A percentile compares a stretch with the other conserved stretches of the same genome.
phyloP scores from a whole-genome alignment of 2,329 filamentous ascomycete species.

The Eutypella sp. region DNA sequence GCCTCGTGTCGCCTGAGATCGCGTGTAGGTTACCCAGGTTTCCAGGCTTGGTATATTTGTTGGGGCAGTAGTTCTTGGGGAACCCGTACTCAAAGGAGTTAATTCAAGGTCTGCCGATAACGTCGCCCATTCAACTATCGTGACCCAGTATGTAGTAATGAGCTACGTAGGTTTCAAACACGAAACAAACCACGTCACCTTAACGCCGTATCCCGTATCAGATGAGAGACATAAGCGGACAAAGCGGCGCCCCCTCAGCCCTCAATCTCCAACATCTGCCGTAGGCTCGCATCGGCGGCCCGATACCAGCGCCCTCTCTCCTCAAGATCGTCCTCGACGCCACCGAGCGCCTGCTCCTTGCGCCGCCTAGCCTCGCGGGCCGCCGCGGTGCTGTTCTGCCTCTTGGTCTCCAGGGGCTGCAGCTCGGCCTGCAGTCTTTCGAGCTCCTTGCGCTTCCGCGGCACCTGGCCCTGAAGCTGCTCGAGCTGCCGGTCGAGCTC shows the following conservation, averaged over 20 bases:
- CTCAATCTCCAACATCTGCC: conserved; percentile 54
- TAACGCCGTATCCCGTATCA: background rate
- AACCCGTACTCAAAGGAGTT: too few relatives aligned
- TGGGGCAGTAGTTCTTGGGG: too few relatives aligned
- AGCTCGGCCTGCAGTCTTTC: conserved; percentile 65
- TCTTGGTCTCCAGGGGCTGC: conserved; percentile 61
- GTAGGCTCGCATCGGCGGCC: conserved; percentile 60
- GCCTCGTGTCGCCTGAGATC: too few relatives aligned
- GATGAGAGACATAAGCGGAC: background rate
- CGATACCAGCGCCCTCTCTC: conserved; percentile 71
- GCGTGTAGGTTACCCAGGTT: too few relatives aligned
- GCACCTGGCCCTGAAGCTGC: conserved; percentile 55
- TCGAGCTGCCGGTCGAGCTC: conserved; percentile 62
- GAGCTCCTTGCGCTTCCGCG: conserved; percentile 61
- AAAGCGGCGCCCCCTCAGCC: too few relatives aligned
- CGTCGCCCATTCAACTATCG: too few relatives aligned
- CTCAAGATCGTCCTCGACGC: conserved; percentile 68
- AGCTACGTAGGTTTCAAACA: background rate
- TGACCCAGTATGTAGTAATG: too few relatives aligned
- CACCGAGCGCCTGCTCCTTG: conserved; percentile 61
- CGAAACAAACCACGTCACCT: background rate
- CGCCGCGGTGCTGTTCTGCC: conserved; percentile 58
- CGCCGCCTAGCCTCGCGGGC: conserved; percentile 67
- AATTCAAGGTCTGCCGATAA: too few relatives aligned
- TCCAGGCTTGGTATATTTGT: too few relatives aligned